These are phyloP conservation scores for Aspergillus eucalypticola DNA, from an alignment of 2,329 filamentous ascomycete species.

Conservation along the genomic window DNA sequence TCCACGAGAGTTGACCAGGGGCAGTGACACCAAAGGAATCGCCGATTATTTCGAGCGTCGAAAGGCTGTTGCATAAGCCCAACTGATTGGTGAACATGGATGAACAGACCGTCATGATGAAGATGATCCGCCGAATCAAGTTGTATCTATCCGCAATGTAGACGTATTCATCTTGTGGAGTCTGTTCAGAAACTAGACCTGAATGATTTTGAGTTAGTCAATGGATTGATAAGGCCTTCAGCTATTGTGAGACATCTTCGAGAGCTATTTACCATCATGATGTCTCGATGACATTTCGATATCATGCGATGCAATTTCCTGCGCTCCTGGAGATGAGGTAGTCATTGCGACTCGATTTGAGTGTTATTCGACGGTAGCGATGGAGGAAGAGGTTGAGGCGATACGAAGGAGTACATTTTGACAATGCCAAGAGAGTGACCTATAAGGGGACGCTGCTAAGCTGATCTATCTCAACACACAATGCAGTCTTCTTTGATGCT, in stretches of 20 bases:
- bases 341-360: neutral
- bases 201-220: neutral
- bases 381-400: neutral
- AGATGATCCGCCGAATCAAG: conserved; percentile 6
- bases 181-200: neutral
- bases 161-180: conserved; percentile 10
- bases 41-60: neutral
- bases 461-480: neutral
- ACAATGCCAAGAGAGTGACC: neutral
- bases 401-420: neutral
- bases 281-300: neutral
- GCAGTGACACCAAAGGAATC: neutral
- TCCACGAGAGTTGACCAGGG: neutral
- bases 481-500: neutral
- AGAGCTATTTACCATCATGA: neutral
- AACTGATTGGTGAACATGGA: neutral
- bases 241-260: neutral
- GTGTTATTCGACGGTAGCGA: neutral
- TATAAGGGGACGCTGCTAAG: neutral
- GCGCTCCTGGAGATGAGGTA: neutral
- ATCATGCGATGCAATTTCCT: neutral
- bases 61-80: neutral
- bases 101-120: neutral
- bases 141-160: conserved; percentile 10
- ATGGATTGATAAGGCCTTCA: neutral